Conservation (phyloP, 2,329 filamentous ascomycete genomes). For the Penicillium sp. region DNA sequence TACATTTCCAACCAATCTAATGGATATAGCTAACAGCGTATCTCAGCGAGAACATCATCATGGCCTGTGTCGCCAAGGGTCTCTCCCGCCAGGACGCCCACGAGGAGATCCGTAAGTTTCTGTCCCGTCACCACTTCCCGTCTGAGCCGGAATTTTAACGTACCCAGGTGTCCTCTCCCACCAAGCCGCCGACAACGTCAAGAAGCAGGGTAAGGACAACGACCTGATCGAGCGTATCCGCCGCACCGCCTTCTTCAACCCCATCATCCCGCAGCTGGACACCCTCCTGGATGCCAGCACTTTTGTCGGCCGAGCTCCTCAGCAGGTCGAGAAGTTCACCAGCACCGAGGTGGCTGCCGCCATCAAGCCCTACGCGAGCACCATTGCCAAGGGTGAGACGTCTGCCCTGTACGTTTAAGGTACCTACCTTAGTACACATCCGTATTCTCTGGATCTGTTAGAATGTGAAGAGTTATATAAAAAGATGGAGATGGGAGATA, state of each 20-base stretch:
- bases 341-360: slow-evolving; percentile 49
- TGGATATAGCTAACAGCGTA: slow-evolving; percentile 15
- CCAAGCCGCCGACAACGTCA: slow-evolving; percentile 68
- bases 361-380: slow-evolving; percentile 46
- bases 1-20: neutral
- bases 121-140: neutral
- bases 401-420: slow-evolving; percentile 42
- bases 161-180: slow-evolving; percentile 64
- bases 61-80: slow-evolving; percentile 71
- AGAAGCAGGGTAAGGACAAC: slow-evolving; percentile 70
- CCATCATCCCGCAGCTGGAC: slow-evolving; percentile 68
- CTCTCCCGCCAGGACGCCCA: slow-evolving; percentile 76
- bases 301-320: slow-evolving; percentile 55
- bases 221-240: slow-evolving; percentile 79
- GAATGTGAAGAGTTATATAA: slow-evolving; percentile 4
- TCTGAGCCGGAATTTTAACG: neutral
- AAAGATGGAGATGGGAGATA: neutral
- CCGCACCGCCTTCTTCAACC: slow-evolving; percentile 67
- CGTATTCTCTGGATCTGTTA: neutral
- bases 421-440: neutral
- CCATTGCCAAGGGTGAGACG: slow-evolving; percentile 36
- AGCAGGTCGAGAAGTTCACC: slow-evolving; percentile 55
- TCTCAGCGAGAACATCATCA: slow-evolving; percentile 58
- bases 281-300: slow-evolving; percentile 62
- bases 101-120: slow-evolving; percentile 67